Evolutionary conservation across 1,284 basidiomycete species (phyloP).

Genomic region (Cryptococcus wingfieldii): DNA sequence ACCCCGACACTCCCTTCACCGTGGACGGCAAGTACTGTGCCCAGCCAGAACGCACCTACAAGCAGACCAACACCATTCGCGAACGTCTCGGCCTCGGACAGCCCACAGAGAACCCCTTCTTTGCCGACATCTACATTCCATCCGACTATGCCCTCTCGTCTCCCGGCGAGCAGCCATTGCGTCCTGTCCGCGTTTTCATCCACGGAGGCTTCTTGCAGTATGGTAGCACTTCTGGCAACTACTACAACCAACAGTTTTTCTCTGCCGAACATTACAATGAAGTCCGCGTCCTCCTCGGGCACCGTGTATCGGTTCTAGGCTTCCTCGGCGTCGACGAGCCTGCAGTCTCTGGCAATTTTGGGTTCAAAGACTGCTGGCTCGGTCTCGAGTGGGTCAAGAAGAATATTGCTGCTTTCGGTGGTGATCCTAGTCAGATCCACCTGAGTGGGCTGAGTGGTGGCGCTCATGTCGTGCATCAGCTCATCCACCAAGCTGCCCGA

Average conservation of each 20-base stretch:
- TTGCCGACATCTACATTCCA: conserved; percentile 65
- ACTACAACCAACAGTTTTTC: conserved; percentile 60
- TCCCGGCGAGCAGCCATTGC: conserved; percentile 53
- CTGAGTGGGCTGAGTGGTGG: conserved; percentile 67
- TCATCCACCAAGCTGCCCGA: conserved; percentile 65
- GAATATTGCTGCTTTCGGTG: conserved; percentile 61
- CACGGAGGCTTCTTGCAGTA: conserved; percentile 79
- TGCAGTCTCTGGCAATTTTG: conserved; percentile 61
- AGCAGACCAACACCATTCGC: conserved; percentile 31
- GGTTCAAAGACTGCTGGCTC: conserved; percentile 73
- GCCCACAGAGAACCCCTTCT: conserved; percentile 70
- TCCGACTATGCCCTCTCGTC: conserved; percentile 50
- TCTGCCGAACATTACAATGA: conserved; percentile 61
- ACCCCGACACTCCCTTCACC: conserved; percentile 61
- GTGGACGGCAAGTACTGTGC: conserved; percentile 53
- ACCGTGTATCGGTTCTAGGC: conserved; percentile 59
- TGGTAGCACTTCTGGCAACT: conserved; percentile 58
- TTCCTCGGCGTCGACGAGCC: conserved; percentile 63
- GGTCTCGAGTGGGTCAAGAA: conserved; percentile 59
- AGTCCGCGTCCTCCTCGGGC: conserved; percentile 56
- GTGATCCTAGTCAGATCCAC: conserved; percentile 57
- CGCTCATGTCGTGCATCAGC: conserved; percentile 68
- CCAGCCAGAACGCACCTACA: conserved; percentile 29
- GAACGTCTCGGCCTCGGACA: conserved; percentile 55
- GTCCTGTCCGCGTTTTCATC: conserved; percentile 68